Evolutionary conservation across 2,329 filamentous ascomycete genomes (phyloP), one percentile per base, ranked within the genome.

Genomic region (Trichoderma sp.): DNA sequence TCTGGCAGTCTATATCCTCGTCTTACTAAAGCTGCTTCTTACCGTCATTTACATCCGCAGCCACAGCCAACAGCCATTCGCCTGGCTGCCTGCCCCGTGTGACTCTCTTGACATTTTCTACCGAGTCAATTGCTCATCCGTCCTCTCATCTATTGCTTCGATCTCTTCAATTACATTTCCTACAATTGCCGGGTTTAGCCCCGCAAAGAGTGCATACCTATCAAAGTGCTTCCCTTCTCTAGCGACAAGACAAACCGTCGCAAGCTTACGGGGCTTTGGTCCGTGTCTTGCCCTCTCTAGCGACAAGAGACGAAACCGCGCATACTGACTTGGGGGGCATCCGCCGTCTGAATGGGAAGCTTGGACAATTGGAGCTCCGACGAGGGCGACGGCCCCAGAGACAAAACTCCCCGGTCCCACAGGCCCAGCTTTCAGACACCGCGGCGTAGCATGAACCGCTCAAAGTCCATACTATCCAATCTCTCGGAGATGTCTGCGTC

Each of bases 391-490:
- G 65, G 55, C 26, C 51, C 16, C 26, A 86, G 87, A 84, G 80
- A 84, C 69, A 82, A 78, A 75, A 77, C 85, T 69, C 79, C 82
- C 56, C 82, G 83, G 72, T 84, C 84, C 14, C 81, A 86, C 75
- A 81, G 85, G 72, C 79, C 83, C 51, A 79, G 79, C 28, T 83
- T 82, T 72, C 77, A 84, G 39, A 78, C 83, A 66, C 80, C 81
- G 58, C 74, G 75, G 21, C 78, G 77, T 51, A 82, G 82, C 74
- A 76, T 81, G 26, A 77, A 79, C 60, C 81, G 81, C 67, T 81
- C 79, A 55, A 76, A 83, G 70, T 85, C 84, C 66, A 82, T 78
- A 74, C 83, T 83, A 14, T 84, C 84, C 51, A 82, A 84, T 55
- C 72, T 79, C n/a, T 83, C 82, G 26, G 77, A 58, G 26, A 59